Percentiles rank a stretch among this genome's conserved stretches.
Evolutionary conservation across 176 grass and related monocot genomes (phyloP).

Genomic region (Phoenix roebelenii): DNA sequence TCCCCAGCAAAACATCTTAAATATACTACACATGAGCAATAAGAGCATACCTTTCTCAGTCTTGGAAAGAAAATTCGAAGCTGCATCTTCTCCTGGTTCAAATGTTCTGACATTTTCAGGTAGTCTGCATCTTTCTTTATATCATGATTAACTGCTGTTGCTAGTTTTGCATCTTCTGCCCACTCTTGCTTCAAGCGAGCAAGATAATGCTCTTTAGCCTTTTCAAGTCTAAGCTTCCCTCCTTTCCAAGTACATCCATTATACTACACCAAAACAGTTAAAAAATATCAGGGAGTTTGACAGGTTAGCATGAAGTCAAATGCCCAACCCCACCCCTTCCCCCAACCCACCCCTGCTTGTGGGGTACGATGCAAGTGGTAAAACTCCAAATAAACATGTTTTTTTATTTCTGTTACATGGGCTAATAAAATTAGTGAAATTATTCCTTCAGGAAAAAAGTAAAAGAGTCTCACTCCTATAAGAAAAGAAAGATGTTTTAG

Average conservation of each 20-base stretch:
- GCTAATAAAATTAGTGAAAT: no score
- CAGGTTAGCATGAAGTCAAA: neutral
- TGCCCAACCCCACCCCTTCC: no score
- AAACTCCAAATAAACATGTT: neutral
- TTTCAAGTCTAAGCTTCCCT: constrained; percentile 66
- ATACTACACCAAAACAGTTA: constrained; percentile 42
- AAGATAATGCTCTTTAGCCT: constrained; percentile 91
- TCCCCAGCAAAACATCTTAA: no score
- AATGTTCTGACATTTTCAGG: constrained; percentile 13
- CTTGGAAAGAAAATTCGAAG: constrained; percentile 79
- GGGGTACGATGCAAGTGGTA: no score
- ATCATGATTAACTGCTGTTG: constrained; percentile 11
- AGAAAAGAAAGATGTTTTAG: no score
- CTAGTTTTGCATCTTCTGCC: constrained; percentile 38
- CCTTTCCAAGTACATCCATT: constrained; percentile 98
- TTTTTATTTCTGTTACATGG: neutral
- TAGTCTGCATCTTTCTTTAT: constrained; percentile 22
- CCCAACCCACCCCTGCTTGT: no score
- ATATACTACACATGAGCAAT: neutral
- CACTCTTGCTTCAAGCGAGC: constrained; percentile 63
- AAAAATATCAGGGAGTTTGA: neutral
- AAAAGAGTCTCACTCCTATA: no score
- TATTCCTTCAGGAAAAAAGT: no score
- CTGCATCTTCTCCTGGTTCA: constrained; percentile 31
- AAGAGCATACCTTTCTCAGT: constrained; percentile 52